phyloP scores from a whole-genome alignment of 139 green algal species.

The Diplosphaera chodatii region DNA sequence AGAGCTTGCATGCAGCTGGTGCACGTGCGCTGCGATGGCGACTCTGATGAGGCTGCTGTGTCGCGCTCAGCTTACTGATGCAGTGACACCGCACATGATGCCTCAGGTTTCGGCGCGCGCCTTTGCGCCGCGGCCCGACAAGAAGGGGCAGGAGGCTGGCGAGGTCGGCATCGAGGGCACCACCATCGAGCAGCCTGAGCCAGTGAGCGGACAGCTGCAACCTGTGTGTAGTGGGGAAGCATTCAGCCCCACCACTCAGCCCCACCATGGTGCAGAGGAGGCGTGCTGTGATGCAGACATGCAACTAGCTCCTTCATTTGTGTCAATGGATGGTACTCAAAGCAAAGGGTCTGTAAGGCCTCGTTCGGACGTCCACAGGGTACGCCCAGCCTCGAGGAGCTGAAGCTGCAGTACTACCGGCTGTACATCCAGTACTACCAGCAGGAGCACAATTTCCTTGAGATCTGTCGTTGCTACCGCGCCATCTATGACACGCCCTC shows the following conservation, averaged over 20 bases:
- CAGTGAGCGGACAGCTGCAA: conserved; percentile 38
- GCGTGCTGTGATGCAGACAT: no score
- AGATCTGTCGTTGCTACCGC: conserved; percentile 80
- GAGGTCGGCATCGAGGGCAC: conserved; percentile 89
- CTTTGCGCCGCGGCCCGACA: conserved; percentile 61
- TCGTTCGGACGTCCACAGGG: conserved; percentile 53
- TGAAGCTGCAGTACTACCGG: conserved; percentile 94
- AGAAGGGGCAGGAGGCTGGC: conserved; percentile 65
- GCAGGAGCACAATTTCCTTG: conserved; percentile 85
- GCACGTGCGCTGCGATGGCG: no score
- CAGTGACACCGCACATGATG: no score
- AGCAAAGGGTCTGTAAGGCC: no score
- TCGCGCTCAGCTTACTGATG: no score
- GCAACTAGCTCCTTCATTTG: no score
- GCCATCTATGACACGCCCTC: conserved; percentile 53
- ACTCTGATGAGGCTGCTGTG: no score
- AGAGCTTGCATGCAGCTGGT: no score
- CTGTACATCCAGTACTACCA: conserved; percentile 85
- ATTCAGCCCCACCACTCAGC: no score
- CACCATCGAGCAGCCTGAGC: conserved; percentile 78
- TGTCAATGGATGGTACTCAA: no score
- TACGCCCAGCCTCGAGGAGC: conserved; percentile 74
- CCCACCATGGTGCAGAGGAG: no score
- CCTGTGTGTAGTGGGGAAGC: no score
- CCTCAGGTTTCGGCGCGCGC: conserved; percentile 88